Conservation (phyloP, 768 basidiomycete species). For the Boletus rubroflammeus region DNA sequence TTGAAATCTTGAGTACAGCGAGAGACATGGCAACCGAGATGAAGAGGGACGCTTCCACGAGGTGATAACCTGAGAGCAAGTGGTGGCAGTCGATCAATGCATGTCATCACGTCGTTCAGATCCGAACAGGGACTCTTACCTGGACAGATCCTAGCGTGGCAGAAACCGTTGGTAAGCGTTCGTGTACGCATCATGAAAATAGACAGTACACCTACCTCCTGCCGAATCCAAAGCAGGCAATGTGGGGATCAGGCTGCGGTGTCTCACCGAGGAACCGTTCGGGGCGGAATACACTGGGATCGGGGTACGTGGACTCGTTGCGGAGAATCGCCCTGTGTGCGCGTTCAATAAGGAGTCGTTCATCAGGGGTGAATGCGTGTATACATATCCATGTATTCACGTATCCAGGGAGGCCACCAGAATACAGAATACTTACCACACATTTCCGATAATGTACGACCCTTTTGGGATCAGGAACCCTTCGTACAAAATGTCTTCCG, state of each 20-base stretch:
- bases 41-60: slow-evolving; percentile 31
- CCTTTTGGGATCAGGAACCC: slow-evolving; percentile 25
- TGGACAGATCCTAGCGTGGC: slow-evolving; percentile 13
- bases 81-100: not conserved
- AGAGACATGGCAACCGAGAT: slow-evolving; percentile 35
- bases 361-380: not conserved
- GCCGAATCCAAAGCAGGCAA: slow-evolving; percentile 21
- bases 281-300: slow-evolving; percentile 32
- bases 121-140: slow-evolving; percentile 2
- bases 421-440: slow-evolving; percentile 20
- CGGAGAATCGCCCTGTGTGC: slow-evolving; percentile 50
- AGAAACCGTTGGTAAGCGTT: not conserved
- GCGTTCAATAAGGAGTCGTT: not conserved
- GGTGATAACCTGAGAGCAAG: not conserved
- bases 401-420: not conserved
- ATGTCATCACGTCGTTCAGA: not conserved
- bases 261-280: slow-evolving; percentile 31
- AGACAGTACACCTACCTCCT: too few species aligned
- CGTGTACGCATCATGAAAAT: too few species aligned
- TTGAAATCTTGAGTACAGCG: slow-evolving; percentile 44
- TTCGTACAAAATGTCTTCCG: slow-evolving; percentile 18
- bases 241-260: slow-evolving; percentile 18
- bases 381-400: slow-evolving; percentile 1
- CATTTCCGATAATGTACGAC: slow-evolving; percentile 19
- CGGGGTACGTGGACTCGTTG: slow-evolving; percentile 39